Conservation (phyloP, 306 rosid genomes). For the Trichosanthes truncata region DNA sequence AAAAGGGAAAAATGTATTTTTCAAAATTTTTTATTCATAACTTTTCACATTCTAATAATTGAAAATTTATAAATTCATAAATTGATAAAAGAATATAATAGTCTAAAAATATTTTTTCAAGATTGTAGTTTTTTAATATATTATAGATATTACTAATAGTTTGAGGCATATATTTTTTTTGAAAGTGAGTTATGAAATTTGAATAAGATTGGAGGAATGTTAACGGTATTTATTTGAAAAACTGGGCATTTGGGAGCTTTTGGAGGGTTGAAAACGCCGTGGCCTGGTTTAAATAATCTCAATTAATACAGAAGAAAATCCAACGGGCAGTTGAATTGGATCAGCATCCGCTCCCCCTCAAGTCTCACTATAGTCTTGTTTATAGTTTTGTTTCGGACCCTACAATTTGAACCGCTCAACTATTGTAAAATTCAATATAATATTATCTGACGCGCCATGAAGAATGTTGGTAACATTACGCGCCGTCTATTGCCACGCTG, state of each 20-base stretch:
- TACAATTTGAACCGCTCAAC: conserved; percentile 17
- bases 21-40: too few relatives aligned
- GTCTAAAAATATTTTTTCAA: too few relatives aligned
- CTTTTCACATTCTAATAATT: too few relatives aligned
- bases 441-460: neutral
- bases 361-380: neutral
- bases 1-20: too few relatives aligned
- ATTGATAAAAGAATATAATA: too few relatives aligned
- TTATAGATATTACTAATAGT: too few relatives aligned
- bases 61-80: too few relatives aligned
- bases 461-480: neutral
- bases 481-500: neutral
- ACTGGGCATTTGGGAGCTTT: conserved; percentile 3
- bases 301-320: neutral
- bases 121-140: too few relatives aligned
- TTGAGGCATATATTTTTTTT: too few relatives aligned
- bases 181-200: too few relatives aligned
- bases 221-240: neutral
- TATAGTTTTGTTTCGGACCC: conserved; percentile 9
- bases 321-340: neutral
- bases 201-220: neutral
- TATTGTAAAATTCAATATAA: neutral
- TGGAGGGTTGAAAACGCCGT: neutral
- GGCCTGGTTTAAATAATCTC: neutral
- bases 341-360: conserved; percentile 2